phyloP scores from a whole-genome alignment of 208 protist genomes.

The Zelonia costaricensis region DNA sequence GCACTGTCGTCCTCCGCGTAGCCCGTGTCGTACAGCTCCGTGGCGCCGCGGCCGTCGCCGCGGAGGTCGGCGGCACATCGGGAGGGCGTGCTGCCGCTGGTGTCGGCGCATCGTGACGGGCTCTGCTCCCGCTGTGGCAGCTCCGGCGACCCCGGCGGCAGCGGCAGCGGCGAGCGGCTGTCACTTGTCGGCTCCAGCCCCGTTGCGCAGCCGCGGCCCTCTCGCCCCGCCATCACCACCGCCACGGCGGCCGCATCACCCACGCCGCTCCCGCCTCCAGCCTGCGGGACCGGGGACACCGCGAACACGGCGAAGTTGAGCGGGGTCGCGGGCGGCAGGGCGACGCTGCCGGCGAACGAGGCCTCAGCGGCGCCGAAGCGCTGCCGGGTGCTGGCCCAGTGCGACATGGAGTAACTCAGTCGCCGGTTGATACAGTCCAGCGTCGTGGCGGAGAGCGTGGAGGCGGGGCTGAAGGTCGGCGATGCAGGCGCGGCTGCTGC shows the following conservation, averaged over 20 bases:
- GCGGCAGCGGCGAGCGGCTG: conserved; percentile 28
- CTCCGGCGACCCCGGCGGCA: conserved; percentile 18
- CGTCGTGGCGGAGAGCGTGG: conserved; percentile 33
- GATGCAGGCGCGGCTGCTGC: background rate
- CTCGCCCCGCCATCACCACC: background rate
- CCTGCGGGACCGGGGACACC: background rate
- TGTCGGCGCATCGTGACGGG: conserved; percentile 44
- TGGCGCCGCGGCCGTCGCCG: too few relatives aligned
- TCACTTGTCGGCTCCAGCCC: background rate
- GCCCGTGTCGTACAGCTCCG: background rate
- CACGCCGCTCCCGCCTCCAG: too few relatives aligned
- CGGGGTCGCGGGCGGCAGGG: conserved; percentile 17
- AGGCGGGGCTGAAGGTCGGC: conserved; percentile 11
- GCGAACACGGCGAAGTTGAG: background rate
- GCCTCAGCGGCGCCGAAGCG: conserved; percentile 11
- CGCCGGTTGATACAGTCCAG: conserved; percentile 40
- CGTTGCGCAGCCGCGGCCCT: background rate
- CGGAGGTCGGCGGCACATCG: too few relatives aligned
- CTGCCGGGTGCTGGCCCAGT: conserved; percentile 14
- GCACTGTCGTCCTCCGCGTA: background rate
- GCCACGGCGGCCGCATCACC: background rate
- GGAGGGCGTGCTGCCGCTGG: too few relatives aligned
- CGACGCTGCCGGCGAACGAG: conserved; percentile 9
- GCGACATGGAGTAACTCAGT: conserved; percentile 27
- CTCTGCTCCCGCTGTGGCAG: conserved; percentile 45